Conservation (phyloP, 805 yeast genomes). For the Wickerhamomyces bisporus region DNA sequence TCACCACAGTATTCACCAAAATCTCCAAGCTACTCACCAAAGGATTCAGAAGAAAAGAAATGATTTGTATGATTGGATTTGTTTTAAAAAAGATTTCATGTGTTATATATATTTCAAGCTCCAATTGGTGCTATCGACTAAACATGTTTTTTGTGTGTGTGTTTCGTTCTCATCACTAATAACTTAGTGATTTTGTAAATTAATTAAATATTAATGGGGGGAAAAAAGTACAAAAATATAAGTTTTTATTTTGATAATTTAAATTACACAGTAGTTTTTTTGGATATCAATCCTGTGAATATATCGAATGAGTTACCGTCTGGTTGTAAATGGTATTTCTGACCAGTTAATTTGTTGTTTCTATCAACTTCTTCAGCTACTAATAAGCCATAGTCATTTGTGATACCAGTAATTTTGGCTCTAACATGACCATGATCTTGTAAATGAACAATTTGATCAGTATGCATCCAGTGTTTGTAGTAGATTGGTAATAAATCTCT, state of each 20-base stretch:
- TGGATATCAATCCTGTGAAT: conserved; percentile 80
- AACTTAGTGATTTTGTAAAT: neutral
- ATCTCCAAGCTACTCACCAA: conserved; percentile 36
- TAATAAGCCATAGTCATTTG: conserved; percentile 78
- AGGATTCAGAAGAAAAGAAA: conserved; percentile 17
- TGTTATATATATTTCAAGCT: conserved; percentile 3
- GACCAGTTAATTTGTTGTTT: conserved; percentile 44
- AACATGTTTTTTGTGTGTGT: conserved; percentile 3
- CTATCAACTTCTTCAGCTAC: conserved; percentile 62
- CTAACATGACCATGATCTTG: conserved; percentile 44
- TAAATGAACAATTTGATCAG: conserved; percentile 66
- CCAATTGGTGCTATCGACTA: conserved; percentile 1
- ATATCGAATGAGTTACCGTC: conserved; percentile 98
- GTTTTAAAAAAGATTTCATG: conserved; percentile 3
- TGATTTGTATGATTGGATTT: conserved; percentile 1
- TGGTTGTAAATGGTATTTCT: conserved; percentile 72
- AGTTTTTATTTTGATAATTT: neutral
- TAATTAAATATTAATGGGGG: neutral
- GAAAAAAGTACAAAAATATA: neutral
- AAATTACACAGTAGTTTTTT: conserved; percentile 30
- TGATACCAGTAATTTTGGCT: conserved; percentile 75
- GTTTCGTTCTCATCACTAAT: neutral
- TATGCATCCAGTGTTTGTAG: conserved; percentile 84
- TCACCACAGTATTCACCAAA: conserved; percentile 43
- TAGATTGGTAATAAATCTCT: conserved; percentile 61